Evolutionary conservation across 1,139 yeast genomes (phyloP).

Genomic region (Protomyces pachydermus): DNA sequence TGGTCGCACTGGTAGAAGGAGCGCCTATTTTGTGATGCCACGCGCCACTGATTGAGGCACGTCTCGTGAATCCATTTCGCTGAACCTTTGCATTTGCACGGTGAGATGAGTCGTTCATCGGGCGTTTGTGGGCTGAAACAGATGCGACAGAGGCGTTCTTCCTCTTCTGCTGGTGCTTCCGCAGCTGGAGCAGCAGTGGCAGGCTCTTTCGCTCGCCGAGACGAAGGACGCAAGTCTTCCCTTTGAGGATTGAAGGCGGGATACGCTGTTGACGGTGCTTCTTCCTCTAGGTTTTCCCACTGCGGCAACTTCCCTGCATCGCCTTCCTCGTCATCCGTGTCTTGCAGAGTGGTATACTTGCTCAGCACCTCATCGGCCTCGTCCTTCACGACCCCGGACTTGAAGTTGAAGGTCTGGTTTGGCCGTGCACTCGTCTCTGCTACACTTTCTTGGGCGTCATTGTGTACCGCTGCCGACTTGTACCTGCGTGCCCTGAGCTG

Average conservation of each 20-base stretch:
- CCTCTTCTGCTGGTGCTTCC: neutral
- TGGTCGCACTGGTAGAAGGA: conserved; percentile 25
- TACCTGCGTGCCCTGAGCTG: neutral
- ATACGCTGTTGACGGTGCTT: neutral
- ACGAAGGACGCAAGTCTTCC: neutral
- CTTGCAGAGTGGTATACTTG: neutral
- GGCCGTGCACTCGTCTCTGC: too few species aligned
- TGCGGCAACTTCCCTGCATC: neutral
- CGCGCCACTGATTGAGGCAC: conserved; percentile 22
- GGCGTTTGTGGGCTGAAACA: conserved; percentile 15
- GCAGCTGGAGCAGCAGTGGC: neutral
- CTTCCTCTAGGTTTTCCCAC: neutral
- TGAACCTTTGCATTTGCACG: conserved; percentile 22
- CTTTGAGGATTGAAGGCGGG: neutral
- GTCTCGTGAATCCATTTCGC: conserved; percentile 21
- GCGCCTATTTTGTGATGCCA: conserved; percentile 8
- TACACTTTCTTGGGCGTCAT: neutral
- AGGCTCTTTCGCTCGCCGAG: neutral
- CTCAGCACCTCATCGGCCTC: neutral
- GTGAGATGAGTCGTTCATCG: conserved; percentile 19
- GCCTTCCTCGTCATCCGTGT: neutral
- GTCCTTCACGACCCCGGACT: neutral
- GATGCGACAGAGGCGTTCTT: conserved; percentile 24
- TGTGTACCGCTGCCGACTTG: neutral
- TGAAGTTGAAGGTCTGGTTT: neutral